Base-by-base conservation (phyloP, 192 early-diverging fungal species). In the Coemansia sp. region DNA sequence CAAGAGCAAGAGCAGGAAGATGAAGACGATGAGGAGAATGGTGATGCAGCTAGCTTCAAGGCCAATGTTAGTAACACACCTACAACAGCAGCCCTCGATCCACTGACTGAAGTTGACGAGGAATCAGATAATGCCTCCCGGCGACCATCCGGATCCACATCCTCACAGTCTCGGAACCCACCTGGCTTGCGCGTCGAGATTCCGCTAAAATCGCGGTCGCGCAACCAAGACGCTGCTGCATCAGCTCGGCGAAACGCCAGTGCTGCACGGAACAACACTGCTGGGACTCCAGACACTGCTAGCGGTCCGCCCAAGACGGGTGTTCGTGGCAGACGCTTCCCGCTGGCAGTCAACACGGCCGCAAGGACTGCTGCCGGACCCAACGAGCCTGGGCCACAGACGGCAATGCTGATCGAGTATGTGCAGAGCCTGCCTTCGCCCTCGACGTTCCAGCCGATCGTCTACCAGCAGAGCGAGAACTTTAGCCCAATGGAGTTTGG, bases 401-500 rank as follows among this genome's bases (percentile, higher is more conserved):
- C 89, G 5, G 87, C 87, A 10, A 79, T 87, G 53, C 82, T 78
- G 39, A 68, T 72, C 24, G 75, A 78, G 60, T 72, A 67, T 19
- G 75, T 71, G 57, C 87, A 88, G 61, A 89, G 85, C 61, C 69
- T 91, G 34, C 89, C 89, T 21, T 88, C 87, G 25, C 89, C 89
- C 13, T 87, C 86, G 8, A 81, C 85, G 0, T 89, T 90, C 62
- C 90, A 90, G 61, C 84, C 88, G 2, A 82, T 87, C 39, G 85
- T 92, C 44, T 89, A 88, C 57, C 85, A 89, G 48, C 80, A 82
- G 17, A 83, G 73, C 50, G 86, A 89, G 41, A 71, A 86, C 51
- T 86, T 82, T n/a, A 90, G 88, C 58, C 90, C 90, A 10, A 77
- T 92, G 50, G 87, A 87, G 30, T 90, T 90, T 75, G 82, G 82